Conservation (phyloP, 1,284 basidiomycete species). For the Leccinum solheimii region DNA sequence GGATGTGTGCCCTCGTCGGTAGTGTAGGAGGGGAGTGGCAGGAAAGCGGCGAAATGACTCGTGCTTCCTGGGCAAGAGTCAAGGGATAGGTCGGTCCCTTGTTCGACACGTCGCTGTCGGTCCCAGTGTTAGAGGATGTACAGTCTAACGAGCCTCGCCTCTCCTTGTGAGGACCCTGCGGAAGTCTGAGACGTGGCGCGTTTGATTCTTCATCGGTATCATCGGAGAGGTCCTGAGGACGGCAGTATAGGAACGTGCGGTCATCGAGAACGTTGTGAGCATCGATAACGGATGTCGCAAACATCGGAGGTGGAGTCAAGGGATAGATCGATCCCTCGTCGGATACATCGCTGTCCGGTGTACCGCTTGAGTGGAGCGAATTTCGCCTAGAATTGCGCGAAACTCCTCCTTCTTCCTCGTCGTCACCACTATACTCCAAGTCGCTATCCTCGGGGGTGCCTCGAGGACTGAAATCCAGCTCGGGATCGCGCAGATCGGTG, state of each 20-base stretch:
- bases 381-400: not conserved
- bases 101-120: slow-evolving; percentile 2
- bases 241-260: no score
- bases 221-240: no score
- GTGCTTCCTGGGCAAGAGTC: slow-evolving; percentile 2
- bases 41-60: not conserved
- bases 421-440: not conserved
- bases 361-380: not conserved
- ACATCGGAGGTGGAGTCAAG: slow-evolving; percentile 10
- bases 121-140: not conserved
- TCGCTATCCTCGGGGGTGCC: slow-evolving; percentile 9
- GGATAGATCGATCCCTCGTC: slow-evolving; percentile 14
- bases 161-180: not conserved
- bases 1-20: slow-evolving; percentile 3
- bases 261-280: no score
- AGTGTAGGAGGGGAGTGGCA: slow-evolving; percentile 3
- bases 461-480: slow-evolving; percentile 8
- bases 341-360: slow-evolving; percentile 1
- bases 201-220: no score
- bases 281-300: not conserved
- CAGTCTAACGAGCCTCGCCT: not conserved
- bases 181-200: not conserved
- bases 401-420: not conserved
- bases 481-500: slow-evolving; percentile 17
- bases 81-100: slow-evolving; percentile 10